Conservation (phyloP, 1,284 basidiomycete species). For the Ganoderma boninense region DNA sequence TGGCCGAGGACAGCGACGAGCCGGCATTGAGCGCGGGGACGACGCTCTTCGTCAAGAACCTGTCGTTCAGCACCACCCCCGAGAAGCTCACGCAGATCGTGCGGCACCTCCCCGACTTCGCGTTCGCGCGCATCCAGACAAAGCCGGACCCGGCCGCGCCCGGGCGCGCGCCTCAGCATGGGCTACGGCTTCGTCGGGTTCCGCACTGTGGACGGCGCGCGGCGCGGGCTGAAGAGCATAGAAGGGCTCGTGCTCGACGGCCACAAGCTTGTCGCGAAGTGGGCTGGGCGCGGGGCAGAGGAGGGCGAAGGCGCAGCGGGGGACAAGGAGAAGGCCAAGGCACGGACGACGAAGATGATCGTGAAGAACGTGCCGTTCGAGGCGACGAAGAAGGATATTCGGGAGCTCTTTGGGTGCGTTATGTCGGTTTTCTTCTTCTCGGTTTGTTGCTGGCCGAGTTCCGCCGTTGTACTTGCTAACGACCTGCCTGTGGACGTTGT, state of each 20-base stretch:
- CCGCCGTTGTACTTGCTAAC: not conserved
- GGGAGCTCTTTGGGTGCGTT: conserved; percentile 85
- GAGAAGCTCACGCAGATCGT: conserved; percentile 79
- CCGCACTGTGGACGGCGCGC: conserved; percentile 77
- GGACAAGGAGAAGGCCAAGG: conserved; percentile 51
- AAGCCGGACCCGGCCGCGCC: conserved; percentile 87
- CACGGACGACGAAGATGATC: conserved; percentile 86
- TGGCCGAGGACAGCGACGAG: conserved; percentile 46
- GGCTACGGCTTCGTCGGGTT: conserved; percentile 98
- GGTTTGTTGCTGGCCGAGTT: not conserved
- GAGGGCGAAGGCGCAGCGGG: conserved; percentile 46
- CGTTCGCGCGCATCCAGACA: conserved; percentile 91
- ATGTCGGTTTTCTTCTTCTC: conserved; percentile 22
- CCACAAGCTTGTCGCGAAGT: conserved; percentile 85
- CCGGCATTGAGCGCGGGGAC: conserved; percentile 70
- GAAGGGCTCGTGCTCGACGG: conserved; percentile 90
- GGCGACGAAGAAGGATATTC: conserved; percentile 91
- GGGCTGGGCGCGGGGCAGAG: conserved; percentile 87
- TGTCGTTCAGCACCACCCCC: conserved; percentile 89
- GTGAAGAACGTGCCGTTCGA: conserved; percentile 99
- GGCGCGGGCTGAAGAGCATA: conserved; percentile 81
- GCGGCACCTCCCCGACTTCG: conserved; percentile 82
- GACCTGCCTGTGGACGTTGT: conserved; percentile 1
- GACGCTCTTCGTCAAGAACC: conserved; percentile 95
- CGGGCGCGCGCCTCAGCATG: conserved; percentile 82